phyloP scores from a whole-genome alignment of 2,329 filamentous ascomycete species.

The Ploettnerulaceae sp. region DNA sequence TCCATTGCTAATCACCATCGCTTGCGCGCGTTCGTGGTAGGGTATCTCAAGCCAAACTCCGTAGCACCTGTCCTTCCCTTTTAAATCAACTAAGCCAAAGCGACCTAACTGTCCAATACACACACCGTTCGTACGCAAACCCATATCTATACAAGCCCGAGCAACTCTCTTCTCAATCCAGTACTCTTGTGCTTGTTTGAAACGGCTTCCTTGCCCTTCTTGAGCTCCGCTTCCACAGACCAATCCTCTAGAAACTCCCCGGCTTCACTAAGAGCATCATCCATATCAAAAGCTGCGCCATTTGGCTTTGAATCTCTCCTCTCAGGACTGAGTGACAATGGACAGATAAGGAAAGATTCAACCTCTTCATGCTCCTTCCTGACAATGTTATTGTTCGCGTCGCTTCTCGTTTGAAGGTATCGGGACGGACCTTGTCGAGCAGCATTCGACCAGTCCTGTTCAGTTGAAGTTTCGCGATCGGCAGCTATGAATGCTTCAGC shows the following conservation, averaged over 20 bases:
- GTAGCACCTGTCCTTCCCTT: not conserved
- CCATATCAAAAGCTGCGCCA: conserved; percentile 25
- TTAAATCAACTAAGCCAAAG: not conserved
- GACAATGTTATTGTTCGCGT: conserved; percentile 25
- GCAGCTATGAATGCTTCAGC: conserved; percentile 46
- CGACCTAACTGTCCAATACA: not conserved
- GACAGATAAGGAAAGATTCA: not conserved
- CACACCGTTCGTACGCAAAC: not conserved
- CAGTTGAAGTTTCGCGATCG: conserved; percentile 32
- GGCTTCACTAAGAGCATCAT: conserved; percentile 28
- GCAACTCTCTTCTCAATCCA: conserved; percentile 21
- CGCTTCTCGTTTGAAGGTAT: conserved; percentile 43
- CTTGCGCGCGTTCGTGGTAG: conserved; percentile 1
- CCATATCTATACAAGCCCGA: conserved; percentile 18
- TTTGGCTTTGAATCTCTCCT: not conserved
- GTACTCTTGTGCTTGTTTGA: conserved; percentile 9
- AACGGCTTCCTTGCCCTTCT: conserved; percentile 29
- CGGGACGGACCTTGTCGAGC: conserved; percentile 31
- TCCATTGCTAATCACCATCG: not conserved
- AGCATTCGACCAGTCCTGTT: conserved; percentile 9
- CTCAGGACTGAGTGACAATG: not conserved
- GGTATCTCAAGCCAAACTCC: conserved; percentile 17
- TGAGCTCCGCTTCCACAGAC: conserved; percentile 37
- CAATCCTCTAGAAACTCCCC: conserved; percentile 34
- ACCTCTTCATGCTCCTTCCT: conserved; percentile 6